Evolutionary conservation across 495 filamentous ascomycete genomes (phyloP).

Genomic region (Ramalina peruviana): DNA sequence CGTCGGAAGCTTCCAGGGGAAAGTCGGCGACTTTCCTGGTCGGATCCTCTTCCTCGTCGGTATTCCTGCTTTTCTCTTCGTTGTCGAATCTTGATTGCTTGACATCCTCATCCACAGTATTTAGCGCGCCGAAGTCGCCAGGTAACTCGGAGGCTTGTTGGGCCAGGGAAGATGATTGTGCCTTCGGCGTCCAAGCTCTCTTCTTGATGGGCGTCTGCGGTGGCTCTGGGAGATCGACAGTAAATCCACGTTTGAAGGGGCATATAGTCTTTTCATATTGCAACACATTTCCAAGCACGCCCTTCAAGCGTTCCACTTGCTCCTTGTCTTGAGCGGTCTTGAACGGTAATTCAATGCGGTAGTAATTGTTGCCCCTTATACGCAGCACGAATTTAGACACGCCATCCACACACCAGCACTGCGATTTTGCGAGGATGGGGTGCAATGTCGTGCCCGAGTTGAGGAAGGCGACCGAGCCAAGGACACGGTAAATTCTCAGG

Average conservation of each 20-base stretch:
- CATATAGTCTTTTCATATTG: conserved; percentile 79
- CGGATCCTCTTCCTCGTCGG: conserved; percentile 7
- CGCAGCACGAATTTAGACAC: conserved; percentile 70
- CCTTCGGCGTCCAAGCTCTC: conserved; percentile 56
- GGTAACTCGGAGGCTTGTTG: not conserved
- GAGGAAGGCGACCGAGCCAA: conserved; percentile 70
- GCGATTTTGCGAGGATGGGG: conserved; percentile 73
- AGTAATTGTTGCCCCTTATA: conserved; percentile 66
- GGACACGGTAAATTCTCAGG: conserved; percentile 65
- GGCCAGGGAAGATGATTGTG: conserved; percentile 25
- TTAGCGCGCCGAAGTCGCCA: conserved; percentile 12
- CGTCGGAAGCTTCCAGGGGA: conserved; percentile 15
- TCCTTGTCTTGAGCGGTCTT: conserved; percentile 41
- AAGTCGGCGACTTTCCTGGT: conserved; percentile 9
- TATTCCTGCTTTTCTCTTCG: not conserved
- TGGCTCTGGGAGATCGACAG: conserved; percentile 57
- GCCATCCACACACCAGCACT: conserved; percentile 85
- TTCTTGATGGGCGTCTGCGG: conserved; percentile 50
- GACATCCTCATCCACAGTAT: not conserved
- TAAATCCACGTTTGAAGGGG: conserved; percentile 67
- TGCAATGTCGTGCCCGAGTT: conserved; percentile 68
- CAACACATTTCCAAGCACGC: conserved; percentile 52
- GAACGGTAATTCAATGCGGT: conserved; percentile 73
- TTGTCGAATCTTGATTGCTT: not conserved
- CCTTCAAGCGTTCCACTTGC: conserved; percentile 50